Conservation (phyloP, 139 green algal genomes). For the Haematococcus lacustris region DNA sequence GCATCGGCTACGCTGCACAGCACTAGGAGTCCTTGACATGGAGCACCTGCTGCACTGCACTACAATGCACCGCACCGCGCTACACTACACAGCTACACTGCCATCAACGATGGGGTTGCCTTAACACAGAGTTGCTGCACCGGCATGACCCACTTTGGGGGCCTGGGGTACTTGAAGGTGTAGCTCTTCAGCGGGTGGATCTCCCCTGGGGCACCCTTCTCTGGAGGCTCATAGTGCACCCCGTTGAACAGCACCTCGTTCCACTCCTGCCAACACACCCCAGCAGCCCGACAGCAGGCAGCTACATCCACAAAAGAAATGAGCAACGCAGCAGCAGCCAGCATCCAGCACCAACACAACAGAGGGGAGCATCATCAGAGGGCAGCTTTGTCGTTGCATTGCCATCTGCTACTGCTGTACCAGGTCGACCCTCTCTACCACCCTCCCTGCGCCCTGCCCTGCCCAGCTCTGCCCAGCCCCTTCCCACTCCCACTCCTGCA, state of each 20-base stretch:
- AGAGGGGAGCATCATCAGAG: too few species aligned
- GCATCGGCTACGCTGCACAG: too few species aligned
- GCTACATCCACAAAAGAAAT: not conserved
- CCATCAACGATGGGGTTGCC: too few species aligned
- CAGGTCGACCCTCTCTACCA: not conserved
- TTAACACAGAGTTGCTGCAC: too few species aligned
- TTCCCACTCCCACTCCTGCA: not conserved
- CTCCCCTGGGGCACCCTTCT: slow-evolving; percentile 52
- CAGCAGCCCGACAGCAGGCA: not conserved
- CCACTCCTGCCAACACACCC: slow-evolving; percentile 54
- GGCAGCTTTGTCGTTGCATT: too few species aligned
- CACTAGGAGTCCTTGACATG: too few species aligned
- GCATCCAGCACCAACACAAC: too few species aligned
- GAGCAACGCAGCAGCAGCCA: not conserved
- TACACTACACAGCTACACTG: too few species aligned
- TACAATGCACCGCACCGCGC: too few species aligned
- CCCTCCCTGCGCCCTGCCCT: not conserved
- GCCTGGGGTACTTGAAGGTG: slow-evolving; percentile 91
- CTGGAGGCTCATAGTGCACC: slow-evolving; percentile 73
- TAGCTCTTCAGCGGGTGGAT: slow-evolving; percentile 67
- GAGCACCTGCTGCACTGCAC: too few species aligned
- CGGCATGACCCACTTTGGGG: slow-evolving; percentile 53
- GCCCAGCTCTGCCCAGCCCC: not conserved
- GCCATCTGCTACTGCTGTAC: not conserved
- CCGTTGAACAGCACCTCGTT: slow-evolving; percentile 93